Conservation (phyloP, 2,329 filamentous ascomycete genomes). For the Aphanoascus verrucosus region DNA sequence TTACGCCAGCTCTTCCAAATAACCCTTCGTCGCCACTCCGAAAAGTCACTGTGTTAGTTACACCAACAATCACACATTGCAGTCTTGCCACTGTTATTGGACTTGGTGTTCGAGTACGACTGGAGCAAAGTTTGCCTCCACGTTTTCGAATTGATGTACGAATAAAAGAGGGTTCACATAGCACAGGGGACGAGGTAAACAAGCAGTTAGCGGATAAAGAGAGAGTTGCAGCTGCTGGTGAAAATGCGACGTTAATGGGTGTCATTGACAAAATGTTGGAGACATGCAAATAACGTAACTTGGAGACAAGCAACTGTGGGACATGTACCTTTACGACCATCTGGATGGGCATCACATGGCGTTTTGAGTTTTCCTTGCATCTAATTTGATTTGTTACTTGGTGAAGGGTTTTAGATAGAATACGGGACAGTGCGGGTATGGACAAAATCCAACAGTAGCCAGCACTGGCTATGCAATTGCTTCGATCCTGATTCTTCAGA, state of each 20-base stretch:
- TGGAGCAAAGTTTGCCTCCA: constrained; percentile 83
- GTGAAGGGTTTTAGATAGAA: too few relatives aligned
- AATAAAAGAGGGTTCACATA: constrained; percentile 94
- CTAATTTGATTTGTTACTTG: not conserved
- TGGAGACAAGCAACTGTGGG: not conserved
- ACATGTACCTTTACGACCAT: not conserved
- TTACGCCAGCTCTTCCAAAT: constrained; percentile 55
- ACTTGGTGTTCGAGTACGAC: constrained; percentile 76
- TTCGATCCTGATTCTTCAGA: not conserved
- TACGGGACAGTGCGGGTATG: too few relatives aligned
- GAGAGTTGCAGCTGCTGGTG: constrained; percentile 82
- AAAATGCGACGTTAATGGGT: constrained; percentile 81
- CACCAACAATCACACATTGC: constrained; percentile 94
- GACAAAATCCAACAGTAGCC: not conserved
- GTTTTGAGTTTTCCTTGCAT: not conserved
- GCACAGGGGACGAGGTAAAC: constrained; percentile 87
- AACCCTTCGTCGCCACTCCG: constrained; percentile 50
- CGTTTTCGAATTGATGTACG: constrained; percentile 85
- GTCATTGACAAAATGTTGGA: constrained; percentile 90
- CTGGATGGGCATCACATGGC: not conserved
- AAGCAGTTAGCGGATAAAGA: constrained; percentile 97
- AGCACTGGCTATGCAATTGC: not conserved
- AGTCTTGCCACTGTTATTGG: constrained; percentile 94
- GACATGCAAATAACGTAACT: constrained; percentile 54
- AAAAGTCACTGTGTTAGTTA: constrained; percentile 77